Evolutionary conservation across 225 moss, liverwort and hornwort species (phyloP), one percentile per base, ranked within the genome.

Genomic region (Sphagnum tenellum): DNA sequence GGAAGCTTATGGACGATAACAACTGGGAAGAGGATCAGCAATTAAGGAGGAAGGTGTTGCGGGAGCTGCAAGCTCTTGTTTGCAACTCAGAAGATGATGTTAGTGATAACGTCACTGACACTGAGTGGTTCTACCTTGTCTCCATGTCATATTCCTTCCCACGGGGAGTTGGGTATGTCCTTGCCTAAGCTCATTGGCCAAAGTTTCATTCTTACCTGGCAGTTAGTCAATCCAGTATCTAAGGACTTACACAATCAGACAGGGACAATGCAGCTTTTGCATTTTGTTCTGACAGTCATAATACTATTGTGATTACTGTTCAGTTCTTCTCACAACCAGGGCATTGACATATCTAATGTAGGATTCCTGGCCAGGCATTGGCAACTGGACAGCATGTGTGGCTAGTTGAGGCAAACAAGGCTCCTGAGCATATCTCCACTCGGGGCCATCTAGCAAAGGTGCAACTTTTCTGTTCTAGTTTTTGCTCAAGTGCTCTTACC

Each of bases 51-150:
- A 90, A 90, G 65, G 90, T 90, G 47, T 72, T 94, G 46, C 86
- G 79, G 29, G 88, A 90, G 63, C 74, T 94, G 7, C 82, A 88
- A 70, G 88, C 93, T 45, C 77, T 88, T 66, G 86, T 94, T 54
- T 77, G 75, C 46, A 74, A 56, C 65, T 6, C 77, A 57, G 85
- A 85, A 52, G 88, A 84, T 48, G 86, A 86, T 59, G 75, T 69
- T 50, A 71, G 69, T 66, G 93, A 90, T 45, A 78, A 82, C 66
- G 88, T 94, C 50, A 81, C 93, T 14, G 88, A 94, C 47, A 90
- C 90, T 55, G 93, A 94, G 73, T 94, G 90, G 89, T 94, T 94
- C 74, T 94, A 82, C 78, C 88, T 94, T 56, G 84, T 84, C 60
- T 94, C 90, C 48, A 88, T 94, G 93, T 81, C 84, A 48, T 86